Conservation (phyloP, 2,329 filamentous ascomycete species). For the Fusarium circinatum region DNA sequence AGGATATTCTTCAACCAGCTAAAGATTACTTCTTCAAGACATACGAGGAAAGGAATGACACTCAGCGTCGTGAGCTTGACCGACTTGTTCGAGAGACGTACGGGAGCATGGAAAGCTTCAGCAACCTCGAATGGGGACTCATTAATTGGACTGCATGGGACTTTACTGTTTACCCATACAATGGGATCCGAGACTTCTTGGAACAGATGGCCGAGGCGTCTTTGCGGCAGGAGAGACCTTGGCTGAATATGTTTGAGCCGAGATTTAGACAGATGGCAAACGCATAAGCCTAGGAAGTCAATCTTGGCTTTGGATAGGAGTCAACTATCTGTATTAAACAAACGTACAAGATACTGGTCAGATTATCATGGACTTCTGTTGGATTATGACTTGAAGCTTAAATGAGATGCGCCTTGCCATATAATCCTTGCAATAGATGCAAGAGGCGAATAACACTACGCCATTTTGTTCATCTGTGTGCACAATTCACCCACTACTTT, state of each 20-base stretch:
- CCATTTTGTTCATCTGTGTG: too few species aligned
- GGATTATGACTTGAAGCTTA: not conserved
- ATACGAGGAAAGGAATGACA: not conserved
- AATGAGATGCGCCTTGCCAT: not conserved
- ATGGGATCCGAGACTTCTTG: not conserved
- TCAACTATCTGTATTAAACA: too few species aligned
- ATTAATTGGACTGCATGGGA: constrained; percentile 8
- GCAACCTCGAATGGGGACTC: not conserved
- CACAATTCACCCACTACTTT: too few species aligned
- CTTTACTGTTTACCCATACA: not conserved
- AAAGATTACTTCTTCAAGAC: constrained; percentile 9
- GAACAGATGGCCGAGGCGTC: constrained; percentile 3
- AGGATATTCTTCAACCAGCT: not conserved
- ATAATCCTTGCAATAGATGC: too few species aligned
- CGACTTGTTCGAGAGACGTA: constrained; percentile 9
- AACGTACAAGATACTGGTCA: too few species aligned
- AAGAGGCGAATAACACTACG: too few species aligned
- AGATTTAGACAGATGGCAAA: not conserved
- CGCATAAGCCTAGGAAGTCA: not conserved
- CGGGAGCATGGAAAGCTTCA: not conserved
- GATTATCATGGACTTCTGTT: not conserved
- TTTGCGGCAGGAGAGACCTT: not conserved
- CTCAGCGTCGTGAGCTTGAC: not conserved
- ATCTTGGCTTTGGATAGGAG: not conserved
- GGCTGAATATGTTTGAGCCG: constrained; percentile 7